Percentiles rank a stretch among this genome's conserved stretches.
phyloP scores from a whole-genome alignment of 1,284 basidiomycete species.

The Trichosporon asahii region DNA sequence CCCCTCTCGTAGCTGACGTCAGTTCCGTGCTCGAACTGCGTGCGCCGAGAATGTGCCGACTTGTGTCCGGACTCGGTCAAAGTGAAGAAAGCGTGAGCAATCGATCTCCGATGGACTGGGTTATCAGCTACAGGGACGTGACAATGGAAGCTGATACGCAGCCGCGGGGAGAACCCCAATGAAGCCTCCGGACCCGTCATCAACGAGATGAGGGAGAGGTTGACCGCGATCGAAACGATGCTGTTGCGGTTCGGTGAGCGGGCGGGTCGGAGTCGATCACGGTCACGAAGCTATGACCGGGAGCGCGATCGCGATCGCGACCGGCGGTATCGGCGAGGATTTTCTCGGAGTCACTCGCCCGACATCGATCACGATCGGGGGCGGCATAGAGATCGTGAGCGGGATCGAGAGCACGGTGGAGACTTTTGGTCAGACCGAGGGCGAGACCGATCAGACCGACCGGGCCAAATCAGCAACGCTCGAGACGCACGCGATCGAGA shows the following conservation, averaged over 20 bases:
- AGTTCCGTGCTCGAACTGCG: conserved; percentile 40
- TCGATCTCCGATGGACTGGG: background rate
- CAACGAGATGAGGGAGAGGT: conserved; percentile 27
- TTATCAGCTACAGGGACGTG: background rate
- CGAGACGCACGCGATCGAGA: background rate
- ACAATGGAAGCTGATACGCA: background rate
- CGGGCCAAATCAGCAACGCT: background rate
- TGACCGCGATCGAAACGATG: conserved; percentile 21
- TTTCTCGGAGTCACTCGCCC: background rate
- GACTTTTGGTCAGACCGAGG: background rate
- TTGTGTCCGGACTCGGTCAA: conserved; percentile 38
- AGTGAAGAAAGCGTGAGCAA: conserved; percentile 28
- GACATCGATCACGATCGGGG: background rate
- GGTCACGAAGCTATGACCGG: conserved; percentile 1
- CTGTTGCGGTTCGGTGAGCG: background rate
- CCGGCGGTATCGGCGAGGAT: background rate
- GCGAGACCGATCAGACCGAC: background rate
- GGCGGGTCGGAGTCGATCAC: background rate
- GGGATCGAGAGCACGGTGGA: conserved; percentile 7
- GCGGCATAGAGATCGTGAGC: background rate
- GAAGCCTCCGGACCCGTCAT: conserved; percentile 17
- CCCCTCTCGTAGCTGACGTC: background rate
- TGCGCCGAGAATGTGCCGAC: conserved; percentile 36
- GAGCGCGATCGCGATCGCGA: conserved; percentile 11
- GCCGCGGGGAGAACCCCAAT: conserved; percentile 16